phyloP scores from a whole-genome alignment of 2,329 filamentous ascomycete genomes.

The Trichoderma atrobrunneum region DNA sequence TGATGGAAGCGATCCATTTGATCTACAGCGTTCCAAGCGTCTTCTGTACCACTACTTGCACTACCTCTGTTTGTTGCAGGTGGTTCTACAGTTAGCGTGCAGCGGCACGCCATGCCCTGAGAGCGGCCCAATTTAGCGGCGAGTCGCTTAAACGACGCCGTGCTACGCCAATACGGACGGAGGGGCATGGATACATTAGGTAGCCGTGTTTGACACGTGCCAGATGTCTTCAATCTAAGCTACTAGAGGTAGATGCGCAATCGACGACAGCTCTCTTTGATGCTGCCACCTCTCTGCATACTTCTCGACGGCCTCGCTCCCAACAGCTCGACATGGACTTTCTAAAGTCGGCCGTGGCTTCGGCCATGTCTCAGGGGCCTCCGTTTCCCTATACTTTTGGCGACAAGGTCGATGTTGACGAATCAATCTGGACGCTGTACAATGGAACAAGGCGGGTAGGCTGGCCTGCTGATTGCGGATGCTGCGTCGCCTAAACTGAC shows the following conservation, averaged over 20 bases:
- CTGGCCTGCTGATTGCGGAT: slow-evolving; percentile 1
- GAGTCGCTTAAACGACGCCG: slow-evolving; percentile 2
- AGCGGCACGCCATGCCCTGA: slow-evolving; percentile 10
- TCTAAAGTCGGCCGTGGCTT: slow-evolving; percentile 94
- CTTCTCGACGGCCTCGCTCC: not conserved
- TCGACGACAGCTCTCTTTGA: not conserved
- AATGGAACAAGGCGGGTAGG: slow-evolving; percentile 87
- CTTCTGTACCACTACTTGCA: not conserved
- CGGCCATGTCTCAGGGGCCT: slow-evolving; percentile 91
- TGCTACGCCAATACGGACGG: not conserved
- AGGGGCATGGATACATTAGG: not conserved
- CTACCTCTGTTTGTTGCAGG: not conserved
- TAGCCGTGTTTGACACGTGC: slow-evolving; percentile 14
- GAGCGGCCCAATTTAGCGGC: slow-evolving; percentile 8
- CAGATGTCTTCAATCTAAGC: not conserved
- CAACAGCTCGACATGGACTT: slow-evolving; percentile 71
- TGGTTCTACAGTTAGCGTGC: not conserved
- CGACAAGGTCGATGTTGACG: slow-evolving; percentile 85
- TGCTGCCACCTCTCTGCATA: not conserved
- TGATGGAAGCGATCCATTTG: not conserved
- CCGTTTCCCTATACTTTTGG: slow-evolving; percentile 91
- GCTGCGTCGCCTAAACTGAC: not conserved
- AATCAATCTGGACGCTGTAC: slow-evolving; percentile 94
- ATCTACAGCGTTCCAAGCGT: not conserved
- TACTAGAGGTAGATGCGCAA: not conserved